Evolutionary conservation across 176 grass and related monocot genomes (phyloP).

Genomic region (Ensete ventricosum): DNA sequence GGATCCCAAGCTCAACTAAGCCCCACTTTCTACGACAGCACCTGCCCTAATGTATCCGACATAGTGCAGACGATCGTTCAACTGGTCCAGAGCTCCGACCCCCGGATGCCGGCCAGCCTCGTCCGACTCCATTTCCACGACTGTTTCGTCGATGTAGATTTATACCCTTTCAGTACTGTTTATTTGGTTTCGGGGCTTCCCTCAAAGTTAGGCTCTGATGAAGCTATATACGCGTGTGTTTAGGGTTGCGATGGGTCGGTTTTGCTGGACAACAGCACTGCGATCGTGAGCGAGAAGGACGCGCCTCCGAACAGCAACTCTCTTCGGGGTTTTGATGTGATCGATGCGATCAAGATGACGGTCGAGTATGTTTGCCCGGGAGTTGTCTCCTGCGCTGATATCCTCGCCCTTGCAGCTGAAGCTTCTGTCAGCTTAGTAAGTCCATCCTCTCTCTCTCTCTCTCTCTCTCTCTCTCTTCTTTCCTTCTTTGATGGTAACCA

Average conservation of each 20-base stretch:
- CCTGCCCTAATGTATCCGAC: neutral
- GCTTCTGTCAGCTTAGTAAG: conserved; percentile 58
- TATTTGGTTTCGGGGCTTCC: neutral
- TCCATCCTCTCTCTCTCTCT: neutral
- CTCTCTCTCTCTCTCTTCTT: no score
- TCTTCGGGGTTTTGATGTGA: conserved; percentile 50
- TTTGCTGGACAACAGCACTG: conserved; percentile 60
- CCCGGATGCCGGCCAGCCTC: conserved; percentile 9
- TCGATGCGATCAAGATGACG: conserved; percentile 59
- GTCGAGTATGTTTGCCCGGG: conserved; percentile 63
- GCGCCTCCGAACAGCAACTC: conserved; percentile 68
- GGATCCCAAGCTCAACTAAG: conserved; percentile 3
- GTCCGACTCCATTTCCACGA: conserved; percentile 14
- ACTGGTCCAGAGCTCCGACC: neutral
- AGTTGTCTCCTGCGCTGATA: conserved; percentile 81
- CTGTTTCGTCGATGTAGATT: conserved; percentile 10
- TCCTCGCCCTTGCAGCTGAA: conserved; percentile 69
- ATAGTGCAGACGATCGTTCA: neutral
- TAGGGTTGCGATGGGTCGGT: conserved; percentile 84
- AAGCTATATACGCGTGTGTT: no score
- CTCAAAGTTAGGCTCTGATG: neutral
- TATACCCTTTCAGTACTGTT: neutral
- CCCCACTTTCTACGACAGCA: conserved; percentile 3
- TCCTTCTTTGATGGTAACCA: no score
- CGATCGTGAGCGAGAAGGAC: conserved; percentile 65